phyloP scores from a whole-genome alignment of 441 rosid genomes.

The Gossypium gossypioides region DNA sequence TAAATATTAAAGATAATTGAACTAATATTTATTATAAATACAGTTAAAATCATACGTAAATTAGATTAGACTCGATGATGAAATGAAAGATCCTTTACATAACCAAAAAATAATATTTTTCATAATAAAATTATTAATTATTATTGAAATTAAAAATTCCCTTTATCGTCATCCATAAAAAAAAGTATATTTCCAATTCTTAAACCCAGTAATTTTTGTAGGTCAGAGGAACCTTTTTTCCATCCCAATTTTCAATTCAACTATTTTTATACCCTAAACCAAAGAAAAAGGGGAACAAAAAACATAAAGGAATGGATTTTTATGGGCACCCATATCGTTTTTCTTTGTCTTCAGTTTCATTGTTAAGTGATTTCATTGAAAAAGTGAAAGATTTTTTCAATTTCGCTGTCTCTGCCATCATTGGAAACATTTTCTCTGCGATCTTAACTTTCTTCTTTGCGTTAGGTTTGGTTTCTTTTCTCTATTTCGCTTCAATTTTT shows the following conservation, averaged over 20 bases:
- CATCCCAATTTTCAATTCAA: neutral
- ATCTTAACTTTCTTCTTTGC: conserved; percentile 95
- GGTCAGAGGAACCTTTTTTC: conserved; percentile 11
- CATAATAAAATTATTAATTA: neutral
- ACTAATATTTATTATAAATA: too few relatives aligned
- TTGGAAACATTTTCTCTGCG: conserved; percentile 85
- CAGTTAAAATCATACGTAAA: too few relatives aligned
- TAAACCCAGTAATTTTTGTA: conserved; percentile 18
- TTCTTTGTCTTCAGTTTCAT: conserved; percentile 31
- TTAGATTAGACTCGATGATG: too few relatives aligned
- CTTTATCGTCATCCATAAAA: neutral
- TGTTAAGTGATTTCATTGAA: conserved; percentile 43
- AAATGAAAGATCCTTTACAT: too few relatives aligned
- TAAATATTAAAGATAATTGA: neutral
- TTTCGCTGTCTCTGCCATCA: conserved; percentile 61
- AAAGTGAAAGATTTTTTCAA: conserved; percentile 48
- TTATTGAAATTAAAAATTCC: neutral
- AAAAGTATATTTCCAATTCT: neutral
- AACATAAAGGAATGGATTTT: conserved; percentile 31
- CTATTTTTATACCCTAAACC: neutral
- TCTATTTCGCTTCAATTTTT: neutral
- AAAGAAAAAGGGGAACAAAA: neutral
- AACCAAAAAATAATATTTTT: neutral
- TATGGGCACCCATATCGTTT: conserved; percentile 45
- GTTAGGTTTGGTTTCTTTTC: conserved; percentile 40